phyloP scores from a whole-genome alignment of 2,329 filamentous ascomycete genomes.

The Plenodomus lindquistii region DNA sequence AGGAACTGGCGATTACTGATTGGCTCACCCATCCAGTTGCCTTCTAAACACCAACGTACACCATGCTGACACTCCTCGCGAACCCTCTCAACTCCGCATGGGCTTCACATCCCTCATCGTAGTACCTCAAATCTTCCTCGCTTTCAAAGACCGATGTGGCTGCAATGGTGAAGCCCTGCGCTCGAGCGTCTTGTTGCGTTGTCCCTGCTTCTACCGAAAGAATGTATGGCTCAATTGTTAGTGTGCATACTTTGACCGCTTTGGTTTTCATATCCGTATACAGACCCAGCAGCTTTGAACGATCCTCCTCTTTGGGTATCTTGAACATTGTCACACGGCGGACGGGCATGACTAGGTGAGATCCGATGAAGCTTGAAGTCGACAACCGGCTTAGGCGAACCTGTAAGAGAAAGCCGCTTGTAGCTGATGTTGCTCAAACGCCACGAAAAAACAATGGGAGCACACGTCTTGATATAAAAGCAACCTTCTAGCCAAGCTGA shows the following conservation, averaged over 20 bases:
- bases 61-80: conserved; percentile 1
- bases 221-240: conserved; percentile 73
- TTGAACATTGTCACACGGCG: conserved; percentile 8
- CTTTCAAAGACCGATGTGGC: conserved; percentile 64
- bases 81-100: conserved; percentile 52
- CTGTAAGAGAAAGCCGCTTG: too few species aligned
- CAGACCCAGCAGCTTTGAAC: conserved; percentile 4
- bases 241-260: conserved; percentile 10
- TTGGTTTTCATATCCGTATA: conserved; percentile 3
- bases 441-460: too few species aligned
- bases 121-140: conserved; percentile 68
- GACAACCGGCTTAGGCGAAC: too few species aligned
- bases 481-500: too few species aligned
- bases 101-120: conserved; percentile 61
- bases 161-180: conserved; percentile 65
- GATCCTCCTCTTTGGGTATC: conserved; percentile 2
- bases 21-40: too few species aligned
- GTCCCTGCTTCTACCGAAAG: conserved; percentile 57
- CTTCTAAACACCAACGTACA: not conserved
- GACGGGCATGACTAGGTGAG: not conserved
- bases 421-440: too few species aligned
- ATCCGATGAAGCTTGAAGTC: too few species aligned
- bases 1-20: conserved; percentile 7
- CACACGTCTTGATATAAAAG: too few species aligned
- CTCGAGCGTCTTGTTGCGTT: conserved; percentile 58